Base-by-base conservation (phyloP, 2,329 filamentous ascomycete species). In the Trichothecium sympodiale region DNA sequence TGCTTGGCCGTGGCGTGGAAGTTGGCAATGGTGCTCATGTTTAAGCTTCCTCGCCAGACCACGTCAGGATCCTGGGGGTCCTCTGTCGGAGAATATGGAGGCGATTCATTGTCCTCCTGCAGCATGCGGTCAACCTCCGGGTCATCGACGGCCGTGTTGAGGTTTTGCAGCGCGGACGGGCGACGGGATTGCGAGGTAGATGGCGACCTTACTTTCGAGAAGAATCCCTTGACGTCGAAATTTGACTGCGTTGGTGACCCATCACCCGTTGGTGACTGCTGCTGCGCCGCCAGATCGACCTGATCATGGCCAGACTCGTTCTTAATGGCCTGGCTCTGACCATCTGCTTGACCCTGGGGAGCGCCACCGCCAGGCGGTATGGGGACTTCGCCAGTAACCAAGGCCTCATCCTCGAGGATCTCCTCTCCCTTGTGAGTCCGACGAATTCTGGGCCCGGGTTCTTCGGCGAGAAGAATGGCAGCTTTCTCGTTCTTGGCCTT, bases 401-500 rank as follows among this genome's bases (percentile, higher is more conserved):
- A 54, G n/a, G 60, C 67, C 25, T 93, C 85, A 31, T 82, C 77
- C 42, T 89, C 87, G 13, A 96, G 71, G 13, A 94, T 59, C 53
- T 96, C 91, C 39, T 95, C 88, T 10, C 91, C 91, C 57, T 96
- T 96, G 63, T 96, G 89, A 3, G 89, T 95, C 46, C 84, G 78
- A 48, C 87, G 75, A 38, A 95, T 80, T 3, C 87, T 77, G 4
- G 88, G 86, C 33, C 75, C 71, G 2, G 55, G 55, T 14, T 83
- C 77, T 15, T 83, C 75, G 12, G 85, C 74, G 40, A 89, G 78
- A 25, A 94, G 71, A 32, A 91, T 88, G 31, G 89, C 83, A 55
- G 89, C 83, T 49, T 87, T 84, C 51, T 91, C 84, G 0, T 78
- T 77, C 41, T 77, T 73, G 34, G 83, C 82, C 55, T 83, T 82